Evolutionary conservation across 352 stramenopile genomes (phyloP), one percentile per base, ranked within the genome.

Genomic region (Globisporangium okanoganense): DNA sequence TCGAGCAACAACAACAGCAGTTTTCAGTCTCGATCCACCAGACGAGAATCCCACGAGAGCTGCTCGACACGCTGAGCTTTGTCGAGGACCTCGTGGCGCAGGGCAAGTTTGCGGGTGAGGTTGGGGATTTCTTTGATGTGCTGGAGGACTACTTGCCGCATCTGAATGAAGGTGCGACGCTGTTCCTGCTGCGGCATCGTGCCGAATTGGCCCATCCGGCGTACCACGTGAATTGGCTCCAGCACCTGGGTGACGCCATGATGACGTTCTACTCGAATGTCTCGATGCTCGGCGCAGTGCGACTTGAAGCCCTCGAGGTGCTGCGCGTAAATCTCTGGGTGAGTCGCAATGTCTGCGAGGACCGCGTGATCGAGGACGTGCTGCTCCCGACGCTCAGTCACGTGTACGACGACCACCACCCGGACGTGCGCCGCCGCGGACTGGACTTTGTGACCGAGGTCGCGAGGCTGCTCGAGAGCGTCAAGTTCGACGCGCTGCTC

Each of bases 311-410:
- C 3, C 72, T 96, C 27, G 72, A 86, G 31, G 58, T 91, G 27
- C 70, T 96, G 0, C 73, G 83, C 22, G 65, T 78, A n/a, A 95
- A 87, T 43, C 64, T 96, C 18, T 83, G 72, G 56, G 78, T 79
- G 41, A 92, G 87, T 66, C 78, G 84, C 14, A 86, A 92, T 61
- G 76, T 94, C 6, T 93, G 82, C 51, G 87, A 96, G 62, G 85
- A 94, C 51, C 79, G 83, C 24, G 81, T 96, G 10, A 85, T 95
- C 33, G 86, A 96, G 71, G 84, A 96, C 65, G 76, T 96, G 12
- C 51, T 95, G 14, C 62, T 95, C 22, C 87, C 87, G 18, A 79
- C 73, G 25, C 66, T 96, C 33, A 58, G 63, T 8, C 71, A 84
- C 29, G 70, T 94, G 8, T 94, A 92, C 62, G 73, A 91, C 64